Base-by-base conservation (phyloP, 1,284 basidiomycete species). In the Fomitopsis palustris region DNA sequence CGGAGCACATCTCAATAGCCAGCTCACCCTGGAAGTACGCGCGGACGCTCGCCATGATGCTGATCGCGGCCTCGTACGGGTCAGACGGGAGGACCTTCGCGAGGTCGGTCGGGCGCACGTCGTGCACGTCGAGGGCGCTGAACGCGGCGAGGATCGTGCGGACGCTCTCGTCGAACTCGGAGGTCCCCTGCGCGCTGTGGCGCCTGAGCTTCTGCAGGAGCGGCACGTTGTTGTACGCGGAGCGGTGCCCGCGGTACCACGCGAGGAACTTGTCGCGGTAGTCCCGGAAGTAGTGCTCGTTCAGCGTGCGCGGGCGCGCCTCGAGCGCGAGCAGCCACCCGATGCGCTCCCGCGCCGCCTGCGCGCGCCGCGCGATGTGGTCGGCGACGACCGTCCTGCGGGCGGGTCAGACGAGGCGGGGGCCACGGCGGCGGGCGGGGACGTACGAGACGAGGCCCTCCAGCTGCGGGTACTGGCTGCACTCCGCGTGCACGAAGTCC, bases 1-100 rank as follows among this genome's bases (percentile, higher is more conserved):
- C 14, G 17, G 8, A 37, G 39, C 4, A 16, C 2, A 23, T 9
- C 0, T 35, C 9, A 27, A n/a, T 29, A 27, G 16, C n/a, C 12
- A 17, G 27, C 31, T 16, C 59, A 86, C 86, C 83, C 78, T 89
- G 86, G 70, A 88, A 91, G 64, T 91, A 91, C 0, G 86, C 90
- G 1, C 86, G 76, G 4, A 87, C 85, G 43, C 85, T 81, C 0
- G 88, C 84, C 86, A 90, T 89, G 64, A 90, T 87, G 10, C 71
- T 67, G 3, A 91, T 67, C 0, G 83, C 85, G 0, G 81, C 74
- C 21, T 85, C 83, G 75, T 78, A 81, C 0, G 72, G 70, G 62
- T 88, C 85, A 0, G 77, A 59, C 0, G 83, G 78, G 2, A 86
- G 72, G 0, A 92, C 67, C 60, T 81, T 85, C 0, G 79, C 70